Base-by-base conservation (phyloP, 305 asterid species). In the Solanum hybrid region DNA sequence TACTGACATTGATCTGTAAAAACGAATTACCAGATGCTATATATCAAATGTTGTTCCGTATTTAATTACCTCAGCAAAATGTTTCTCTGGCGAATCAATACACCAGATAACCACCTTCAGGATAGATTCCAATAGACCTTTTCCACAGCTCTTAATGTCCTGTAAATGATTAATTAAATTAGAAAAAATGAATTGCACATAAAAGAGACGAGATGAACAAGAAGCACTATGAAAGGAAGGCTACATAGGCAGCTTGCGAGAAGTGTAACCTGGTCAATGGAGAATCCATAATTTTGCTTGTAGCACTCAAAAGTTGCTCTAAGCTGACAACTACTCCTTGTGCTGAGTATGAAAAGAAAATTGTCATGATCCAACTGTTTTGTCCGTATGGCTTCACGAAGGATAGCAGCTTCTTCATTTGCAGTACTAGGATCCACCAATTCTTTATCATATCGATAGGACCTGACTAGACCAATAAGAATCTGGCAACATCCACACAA, bases 51-150 rank as follows among this genome's bases (percentile, higher is more conserved):
- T 27, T 39, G 6, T 79, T 10, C 6, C 10, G 26, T 22, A 6
- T 72, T 13, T 4, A 90, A 75, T 92, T 91, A 96, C 99, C 98
- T 95, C 97, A 14, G 98, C 96, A 82, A 95, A 97, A 95, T 97
- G 99, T 89, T 94, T 96, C 91, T 92, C 96, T 4, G 98, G 98
- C 65, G 94, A 33, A 79, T 92, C 95, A 29, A 95, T 87, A 95
- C 98, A 96, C 97, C 95, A 92, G 92, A 96, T 87, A 61, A 90
- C 93, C 88, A 94, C 97, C 91, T 93, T 94, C 92, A 95, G 37
- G 10, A 94, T 73, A 10, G 95, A 93, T 92, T 95, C 98, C 85
- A 93, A 75, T 45, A 91, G 88, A 90, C 95, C 94, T 88, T 93
- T 91, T 26, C 98, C 97, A 86, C 95, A 92, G 73, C 89, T 90